Base-by-base conservation (phyloP, 495 filamentous ascomycete species). In the Tuber indicum region DNA sequence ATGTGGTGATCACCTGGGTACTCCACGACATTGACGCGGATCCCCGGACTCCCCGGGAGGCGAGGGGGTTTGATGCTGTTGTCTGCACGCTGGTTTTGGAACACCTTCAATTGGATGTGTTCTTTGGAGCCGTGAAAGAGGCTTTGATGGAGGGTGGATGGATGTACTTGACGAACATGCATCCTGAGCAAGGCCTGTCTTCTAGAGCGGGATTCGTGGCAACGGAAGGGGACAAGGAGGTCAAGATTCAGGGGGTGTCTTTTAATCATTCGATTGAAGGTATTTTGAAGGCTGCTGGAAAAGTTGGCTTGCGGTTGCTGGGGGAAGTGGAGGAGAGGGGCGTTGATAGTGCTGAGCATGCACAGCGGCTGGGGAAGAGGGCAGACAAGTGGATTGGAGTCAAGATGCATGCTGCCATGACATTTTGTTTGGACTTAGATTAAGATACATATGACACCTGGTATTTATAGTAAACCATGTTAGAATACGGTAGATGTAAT, bases 111-210 rank as follows among this genome's bases (percentile, higher is more conserved):
- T 82, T 91, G 2, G 62, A 81, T 16, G 78, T 66, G 19, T 92
- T 91, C 84, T 94, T 93, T 82, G 74, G 77, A 39, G 86, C 86
- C 1, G 86, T 88, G 0, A 79, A 86, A 17, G 76, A 80, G 32
- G 84, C 92, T 23, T 82, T 92, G 72, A 83, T 73, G 41, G 79
- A 85, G 1, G 58, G 58, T 32, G 89, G 88, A 9, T 85, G 88
- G 77, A 80, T 91, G 10, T 84, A 92, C 47, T 75, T 93, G 8
- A 93, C 91, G 6, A 93, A 92, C 82, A 93, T 93, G 91, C 91
- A 93, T 81, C 84, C 87, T 10, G 88, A 91, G 23, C 92, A 92
- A 90, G 91, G 91, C 5, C 75, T 78, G 70, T 85, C 88, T 12
- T 89, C 87, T 32, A 90, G 91, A 78, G 91, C 91, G 0, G 91